phyloP scores from a whole-genome alignment of 345 rosid genomes.

The Gossypium turneri region DNA sequence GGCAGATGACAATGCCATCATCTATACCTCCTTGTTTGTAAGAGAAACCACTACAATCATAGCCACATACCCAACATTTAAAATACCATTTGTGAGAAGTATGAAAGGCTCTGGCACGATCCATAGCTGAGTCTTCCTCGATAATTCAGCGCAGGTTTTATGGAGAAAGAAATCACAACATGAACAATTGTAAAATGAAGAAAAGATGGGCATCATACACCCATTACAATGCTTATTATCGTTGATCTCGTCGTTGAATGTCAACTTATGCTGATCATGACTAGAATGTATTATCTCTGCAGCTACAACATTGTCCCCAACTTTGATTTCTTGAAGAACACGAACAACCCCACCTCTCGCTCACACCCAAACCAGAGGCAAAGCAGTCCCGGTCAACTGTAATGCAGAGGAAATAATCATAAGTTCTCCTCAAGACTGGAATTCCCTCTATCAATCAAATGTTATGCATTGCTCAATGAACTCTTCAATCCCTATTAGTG shows the following conservation, averaged over 20 bases:
- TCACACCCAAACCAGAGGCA: too few relatives aligned
- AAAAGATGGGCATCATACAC: slow-evolving; percentile 15
- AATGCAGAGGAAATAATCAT: slow-evolving; percentile 20
- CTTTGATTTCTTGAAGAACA: not conserved
- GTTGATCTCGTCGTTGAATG: not conserved
- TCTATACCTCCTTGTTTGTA: not conserved
- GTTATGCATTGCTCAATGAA: slow-evolving; percentile 26
- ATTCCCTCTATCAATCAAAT: slow-evolving; percentile 29
- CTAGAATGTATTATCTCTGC: not conserved
- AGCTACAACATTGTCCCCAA: slow-evolving; percentile 1
- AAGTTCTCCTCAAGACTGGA: slow-evolving; percentile 41
- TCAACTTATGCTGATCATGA: slow-evolving; percentile 4
- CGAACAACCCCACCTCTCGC: too few relatives aligned
- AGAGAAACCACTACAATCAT: slow-evolving; percentile 7
- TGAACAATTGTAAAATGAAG: slow-evolving; percentile 9
- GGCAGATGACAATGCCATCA: not conserved
- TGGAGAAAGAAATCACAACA: not conserved
- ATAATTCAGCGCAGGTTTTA: slow-evolving; percentile 3
- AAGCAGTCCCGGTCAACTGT: not conserved
- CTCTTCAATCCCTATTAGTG: slow-evolving; percentile 31
- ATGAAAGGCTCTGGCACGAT: not conserved
- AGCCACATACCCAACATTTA: not conserved
- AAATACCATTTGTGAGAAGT: not conserved
- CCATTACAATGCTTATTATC: slow-evolving; percentile 15
- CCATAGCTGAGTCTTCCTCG: not conserved